Percentiles rank a stretch among this genome's conserved stretches.
phyloP scores from a whole-genome alignment of 2,329 filamentous ascomycete species.

The Fusarium mundagurra region DNA sequence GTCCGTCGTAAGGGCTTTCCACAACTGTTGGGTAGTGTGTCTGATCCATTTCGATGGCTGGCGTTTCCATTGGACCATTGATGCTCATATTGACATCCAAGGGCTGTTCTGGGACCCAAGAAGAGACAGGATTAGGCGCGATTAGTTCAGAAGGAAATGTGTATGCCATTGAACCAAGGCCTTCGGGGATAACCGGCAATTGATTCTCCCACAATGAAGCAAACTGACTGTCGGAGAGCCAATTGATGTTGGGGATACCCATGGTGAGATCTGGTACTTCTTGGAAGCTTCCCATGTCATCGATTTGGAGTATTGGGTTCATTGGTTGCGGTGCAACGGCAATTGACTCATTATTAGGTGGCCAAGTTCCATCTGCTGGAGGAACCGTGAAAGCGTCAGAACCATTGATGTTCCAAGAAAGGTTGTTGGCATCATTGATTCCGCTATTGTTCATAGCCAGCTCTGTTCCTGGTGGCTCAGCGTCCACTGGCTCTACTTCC shows the following conservation, averaged over 20 bases:
- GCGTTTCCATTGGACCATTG: not conserved
- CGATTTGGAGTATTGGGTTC: constrained; percentile 1
- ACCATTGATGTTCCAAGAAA: not conserved
- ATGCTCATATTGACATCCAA: not conserved
- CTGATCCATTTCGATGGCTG: not conserved
- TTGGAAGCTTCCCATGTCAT: not conserved
- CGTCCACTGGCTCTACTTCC: not conserved
- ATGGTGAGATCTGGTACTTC: not conserved
- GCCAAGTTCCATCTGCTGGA: not conserved
- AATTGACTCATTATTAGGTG: not conserved
- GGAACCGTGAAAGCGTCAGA: not conserved
- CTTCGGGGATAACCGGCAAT: not conserved
- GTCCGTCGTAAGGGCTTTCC: not conserved
- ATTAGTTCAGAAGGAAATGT: not conserved
- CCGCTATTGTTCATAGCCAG: not conserved
- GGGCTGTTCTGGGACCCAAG: not conserved
- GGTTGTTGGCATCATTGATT: not conserved
- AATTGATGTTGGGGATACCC: not conserved
- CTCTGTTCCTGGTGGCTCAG: not conserved
- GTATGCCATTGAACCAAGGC: constrained; percentile 4
- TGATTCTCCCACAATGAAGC: constrained; percentile 9
- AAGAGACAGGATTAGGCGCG: not conserved
- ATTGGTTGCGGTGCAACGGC: not conserved
- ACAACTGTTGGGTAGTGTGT: not conserved
- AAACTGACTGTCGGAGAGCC: constrained; percentile 13